Evolutionary conservation across 2,329 filamentous ascomycete species (phyloP).

Genomic region (Leptographium procerum): DNA sequence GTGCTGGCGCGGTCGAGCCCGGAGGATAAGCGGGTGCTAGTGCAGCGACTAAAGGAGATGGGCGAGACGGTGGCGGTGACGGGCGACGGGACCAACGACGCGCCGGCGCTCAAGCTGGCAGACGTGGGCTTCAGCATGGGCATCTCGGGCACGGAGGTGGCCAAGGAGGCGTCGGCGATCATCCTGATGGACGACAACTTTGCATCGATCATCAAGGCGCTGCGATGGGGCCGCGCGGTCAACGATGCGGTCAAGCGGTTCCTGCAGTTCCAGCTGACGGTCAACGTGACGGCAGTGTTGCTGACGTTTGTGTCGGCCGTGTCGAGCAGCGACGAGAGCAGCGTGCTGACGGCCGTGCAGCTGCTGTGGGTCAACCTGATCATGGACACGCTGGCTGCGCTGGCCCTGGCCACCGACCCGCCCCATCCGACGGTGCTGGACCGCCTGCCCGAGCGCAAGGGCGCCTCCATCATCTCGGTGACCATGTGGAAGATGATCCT

Average conservation of each 20-base stretch:
- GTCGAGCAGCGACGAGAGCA: constrained; percentile 52
- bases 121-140: constrained; percentile 83
- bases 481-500: constrained; percentile 99
- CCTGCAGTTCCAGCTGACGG: constrained; percentile 67
- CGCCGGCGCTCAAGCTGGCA: constrained; percentile 67
- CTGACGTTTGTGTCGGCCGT: constrained; percentile 84
- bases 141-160: constrained; percentile 71
- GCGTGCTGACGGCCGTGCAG: constrained; percentile 80
- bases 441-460: constrained; percentile 54
- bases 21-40: constrained; percentile 65
- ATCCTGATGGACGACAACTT: constrained; percentile 87
- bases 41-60: constrained; percentile 58
- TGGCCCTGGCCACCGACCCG: constrained; percentile 84
- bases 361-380: constrained; percentile 94
- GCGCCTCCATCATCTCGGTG: constrained; percentile 58
- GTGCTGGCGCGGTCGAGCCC: constrained; percentile 66
- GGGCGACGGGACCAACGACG: constrained; percentile 76
- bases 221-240: constrained; percentile 70
- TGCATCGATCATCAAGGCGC: constrained; percentile 71
- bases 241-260: constrained; percentile 71
- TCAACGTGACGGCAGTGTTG: constrained; percentile 83
- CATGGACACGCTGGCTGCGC: constrained; percentile 89
- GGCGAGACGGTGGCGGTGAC: constrained; percentile 74
- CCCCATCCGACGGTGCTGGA: constrained; percentile 71
- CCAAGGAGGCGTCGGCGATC: constrained; percentile 75